Base-by-base conservation (phyloP, 352 stramenopile genomes). In the Globisporangium mamillatum region DNA sequence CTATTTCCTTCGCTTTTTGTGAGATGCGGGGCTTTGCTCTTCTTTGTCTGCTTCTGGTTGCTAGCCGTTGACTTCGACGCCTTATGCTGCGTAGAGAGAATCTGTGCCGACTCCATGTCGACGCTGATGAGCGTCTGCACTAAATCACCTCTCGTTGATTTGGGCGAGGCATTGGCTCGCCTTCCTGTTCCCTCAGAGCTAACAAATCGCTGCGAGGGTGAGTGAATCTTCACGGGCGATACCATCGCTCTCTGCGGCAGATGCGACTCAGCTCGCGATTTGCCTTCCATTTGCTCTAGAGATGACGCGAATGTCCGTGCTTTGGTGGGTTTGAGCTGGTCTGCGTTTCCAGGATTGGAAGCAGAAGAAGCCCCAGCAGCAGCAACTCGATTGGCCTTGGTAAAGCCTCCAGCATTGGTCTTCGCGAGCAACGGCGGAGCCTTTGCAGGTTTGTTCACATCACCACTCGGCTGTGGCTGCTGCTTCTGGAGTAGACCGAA, bases 41-140 rank as follows among this genome's bases (percentile, higher is more conserved):
- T 32, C 27, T 24, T 69, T 48, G 27, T 67, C 53, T 54, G 2
- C 60, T 46, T 29, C 27, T 24, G 25, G 20, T 54, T 60, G 29
- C 24, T 52, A 24, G n/a, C 27, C 41, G 27, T n/a, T 36, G 29
- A 18, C 29, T 22, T 48, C 9, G 44, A 56, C 27, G 3, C 25
- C 24, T 18, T 4, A 16, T 55, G 27, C 34, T 55, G 22, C 22
- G 24, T 38, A 10, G 34, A 54, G 25, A 87, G 36, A 22, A 56
- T 68, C 41, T 68, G 58, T 1, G 72, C 74, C 12, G 77, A 85
- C 8, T 84, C 77, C 6, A 80, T 57, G 50, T 88, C 80, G 58
- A 86, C 75, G 34, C 72, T 84, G 70, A 88, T 54, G 16, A 82
- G 69, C 16, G 75, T 74, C 53, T 88, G 69, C 50, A 88, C 65